Evolutionary conservation across 108 stramenopile genomes (phyloP).

Genomic region (Craspedostauros australis): DNA sequence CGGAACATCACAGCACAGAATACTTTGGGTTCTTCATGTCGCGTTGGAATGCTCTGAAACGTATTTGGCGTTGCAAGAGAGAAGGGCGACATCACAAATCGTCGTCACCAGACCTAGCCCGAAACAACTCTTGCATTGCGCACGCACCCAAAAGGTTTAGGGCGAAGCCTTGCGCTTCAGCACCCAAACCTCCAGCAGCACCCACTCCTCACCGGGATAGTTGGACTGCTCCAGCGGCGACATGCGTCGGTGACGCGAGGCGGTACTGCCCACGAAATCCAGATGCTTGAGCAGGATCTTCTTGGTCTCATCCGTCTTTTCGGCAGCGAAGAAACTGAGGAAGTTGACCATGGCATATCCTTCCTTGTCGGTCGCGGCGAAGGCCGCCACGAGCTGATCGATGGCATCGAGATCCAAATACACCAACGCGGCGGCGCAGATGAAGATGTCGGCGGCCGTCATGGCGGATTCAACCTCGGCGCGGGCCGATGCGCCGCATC

Average conservation of each 20-base stretch:
- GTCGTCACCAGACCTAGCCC: too few relatives aligned
- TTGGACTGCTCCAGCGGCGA: slow-evolving; percentile 27
- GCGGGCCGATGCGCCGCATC: slow-evolving; percentile 5
- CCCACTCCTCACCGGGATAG: slow-evolving; percentile 43
- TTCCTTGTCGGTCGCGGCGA: slow-evolving; percentile 11
- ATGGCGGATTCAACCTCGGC: slow-evolving; percentile 9
- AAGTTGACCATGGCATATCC: slow-evolving; percentile 38
- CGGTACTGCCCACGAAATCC: slow-evolving; percentile 34
- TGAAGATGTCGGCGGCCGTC: slow-evolving; percentile 21
- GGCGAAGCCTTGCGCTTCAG: slow-evolving; percentile 12
- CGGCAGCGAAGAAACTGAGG: slow-evolving; percentile 35
- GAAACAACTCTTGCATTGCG: too few relatives aligned
- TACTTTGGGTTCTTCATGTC: too few relatives aligned
- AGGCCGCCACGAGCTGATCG: slow-evolving; percentile 16
- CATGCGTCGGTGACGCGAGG: slow-evolving; percentile 39
- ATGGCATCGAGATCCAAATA: slow-evolving; percentile 33
- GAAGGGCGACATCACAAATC: too few relatives aligned
- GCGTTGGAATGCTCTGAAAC: too few relatives aligned
- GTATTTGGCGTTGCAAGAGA: too few relatives aligned
- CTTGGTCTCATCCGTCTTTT: slow-evolving; percentile 43
- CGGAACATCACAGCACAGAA: too few relatives aligned
- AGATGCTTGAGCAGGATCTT: slow-evolving; percentile 30
- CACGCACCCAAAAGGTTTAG: too few relatives aligned
- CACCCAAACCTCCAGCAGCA: slow-evolving; percentile 39
- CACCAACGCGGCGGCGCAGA: slow-evolving; percentile 26